These are phyloP conservation scores for Leptoxyphium fumago DNA, from an alignment of 2,329 filamentous ascomycete species.

Conservation along the genomic window DNA sequence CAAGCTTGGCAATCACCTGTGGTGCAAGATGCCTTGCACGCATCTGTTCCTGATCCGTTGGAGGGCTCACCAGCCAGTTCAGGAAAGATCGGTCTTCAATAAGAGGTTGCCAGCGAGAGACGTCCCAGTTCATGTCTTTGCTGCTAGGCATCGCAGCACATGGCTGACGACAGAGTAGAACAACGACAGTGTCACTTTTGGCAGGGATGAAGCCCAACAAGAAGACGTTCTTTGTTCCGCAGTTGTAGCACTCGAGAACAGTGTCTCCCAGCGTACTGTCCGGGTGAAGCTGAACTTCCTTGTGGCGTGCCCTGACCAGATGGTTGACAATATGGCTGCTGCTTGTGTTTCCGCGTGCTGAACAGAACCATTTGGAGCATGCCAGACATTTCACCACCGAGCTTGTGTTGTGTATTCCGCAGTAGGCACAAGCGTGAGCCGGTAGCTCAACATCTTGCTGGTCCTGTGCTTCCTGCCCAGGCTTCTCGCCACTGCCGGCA, in stretches of 20 bases:
- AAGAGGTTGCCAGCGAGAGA: constrained; percentile 89
- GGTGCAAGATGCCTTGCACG: constrained; percentile 85
- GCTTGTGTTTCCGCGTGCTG: constrained; percentile 86
- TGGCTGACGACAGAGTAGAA: constrained; percentile 88
- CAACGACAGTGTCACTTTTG: constrained; percentile 95
- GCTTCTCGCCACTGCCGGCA: constrained; percentile 35
- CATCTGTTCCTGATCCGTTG: constrained; percentile 88
- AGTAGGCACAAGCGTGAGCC: constrained; percentile 91
- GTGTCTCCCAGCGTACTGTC: constrained; percentile 88
- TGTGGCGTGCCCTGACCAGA: constrained; percentile 89
- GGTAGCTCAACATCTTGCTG: constrained; percentile 68
- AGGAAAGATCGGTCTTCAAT: constrained; percentile 95
- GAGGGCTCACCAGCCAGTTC: constrained; percentile 78
- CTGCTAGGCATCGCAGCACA: constrained; percentile 89
- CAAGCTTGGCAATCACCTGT: constrained; percentile 87
- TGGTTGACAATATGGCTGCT: constrained; percentile 98
- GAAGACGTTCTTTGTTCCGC: constrained; percentile 98
- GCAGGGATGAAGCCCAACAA: constrained; percentile 94
- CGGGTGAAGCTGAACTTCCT: constrained; percentile 94
- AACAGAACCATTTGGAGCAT: constrained; percentile 99
- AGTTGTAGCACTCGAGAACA: constrained; percentile 96
- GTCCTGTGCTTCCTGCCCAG: constrained; percentile 47
- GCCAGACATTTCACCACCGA: constrained; percentile 92
- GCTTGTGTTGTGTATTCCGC: constrained; percentile 88
- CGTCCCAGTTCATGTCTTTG: constrained; percentile 99